A percentile compares a stretch with the other conserved stretches of the same genome.
phyloP scores from a whole-genome alignment of 2,329 filamentous ascomycete genomes.

The Proliferodiscus dingleyae region DNA sequence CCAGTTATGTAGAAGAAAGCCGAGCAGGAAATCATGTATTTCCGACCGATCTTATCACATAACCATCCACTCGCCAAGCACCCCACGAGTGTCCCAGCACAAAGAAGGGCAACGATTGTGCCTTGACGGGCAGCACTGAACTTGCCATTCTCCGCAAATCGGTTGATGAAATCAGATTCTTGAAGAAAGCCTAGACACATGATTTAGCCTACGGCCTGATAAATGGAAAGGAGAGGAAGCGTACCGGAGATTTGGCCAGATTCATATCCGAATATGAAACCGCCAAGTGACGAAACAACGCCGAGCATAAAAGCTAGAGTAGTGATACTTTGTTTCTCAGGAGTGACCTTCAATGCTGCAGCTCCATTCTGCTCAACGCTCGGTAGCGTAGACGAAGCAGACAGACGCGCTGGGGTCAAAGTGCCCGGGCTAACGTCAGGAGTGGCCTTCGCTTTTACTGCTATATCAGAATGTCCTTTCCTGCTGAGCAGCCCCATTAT shows the following conservation, averaged over 20 bases:
- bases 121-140: conserved; percentile 59
- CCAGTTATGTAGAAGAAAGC: conserved; percentile 60
- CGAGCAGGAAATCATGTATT: conserved; percentile 56
- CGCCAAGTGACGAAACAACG: conserved; percentile 48
- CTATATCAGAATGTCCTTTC: background rate
- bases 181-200: conserved; percentile 52
- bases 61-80: conserved; percentile 55
- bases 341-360: background rate
- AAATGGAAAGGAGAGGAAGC: conserved; percentile 10
- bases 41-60: conserved; percentile 57
- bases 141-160: conserved; percentile 45
- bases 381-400: background rate
- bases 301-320: conserved; percentile 44
- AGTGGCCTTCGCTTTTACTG: background rate
- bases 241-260: conserved; percentile 43
- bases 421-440: conserved; percentile 1
- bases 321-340: conserved; percentile 25
- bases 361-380: background rate
- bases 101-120: conserved; percentile 58
- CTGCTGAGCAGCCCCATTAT: conserved; percentile 6
- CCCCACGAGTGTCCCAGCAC: conserved; percentile 55
- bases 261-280: conserved; percentile 50
- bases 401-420: background rate
- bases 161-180: conserved; percentile 51
- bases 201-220: conserved; percentile 21